A percentile compares a stretch with the other conserved stretches of the same genome.
phyloP scores from a whole-genome alignment of 306 rosid species.

The Calophaca sinica region DNA sequence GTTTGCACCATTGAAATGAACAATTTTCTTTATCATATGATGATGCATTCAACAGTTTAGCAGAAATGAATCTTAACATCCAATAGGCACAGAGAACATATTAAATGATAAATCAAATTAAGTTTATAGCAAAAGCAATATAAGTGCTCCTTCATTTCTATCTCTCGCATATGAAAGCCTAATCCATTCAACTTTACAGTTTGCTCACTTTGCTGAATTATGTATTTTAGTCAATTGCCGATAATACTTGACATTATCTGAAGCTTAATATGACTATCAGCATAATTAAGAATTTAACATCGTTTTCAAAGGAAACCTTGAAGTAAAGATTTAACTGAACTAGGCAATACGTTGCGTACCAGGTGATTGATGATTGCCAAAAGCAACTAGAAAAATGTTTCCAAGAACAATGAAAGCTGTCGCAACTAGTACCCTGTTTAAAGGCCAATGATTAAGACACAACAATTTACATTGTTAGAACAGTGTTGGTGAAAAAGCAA shows the following conservation, averaged over 20 bases:
- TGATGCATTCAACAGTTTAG: slow-evolving; percentile 19
- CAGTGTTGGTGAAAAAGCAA: background rate
- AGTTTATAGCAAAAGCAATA: slow-evolving; percentile 15
- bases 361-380: slow-evolving; percentile 99
- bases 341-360: slow-evolving; percentile 57
- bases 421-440: slow-evolving; percentile 89
- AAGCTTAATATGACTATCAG: slow-evolving; percentile 27
- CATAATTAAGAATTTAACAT: background rate
- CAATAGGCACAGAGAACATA: slow-evolving; percentile 19
- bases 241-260: background rate
- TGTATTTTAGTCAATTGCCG: slow-evolving; percentile 17
- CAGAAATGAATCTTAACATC: slow-evolving; percentile 2
- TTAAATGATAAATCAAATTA: slow-evolving; percentile 9
- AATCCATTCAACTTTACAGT: background rate
- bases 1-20: slow-evolving; percentile 30
- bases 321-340: slow-evolving; percentile 2
- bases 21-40: slow-evolving; percentile 8
- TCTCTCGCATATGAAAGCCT: background rate
- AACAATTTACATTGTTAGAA: slow-evolving; percentile 8
- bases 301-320: background rate
- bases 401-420: slow-evolving; percentile 97
- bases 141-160: slow-evolving; percentile 25
- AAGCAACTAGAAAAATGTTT: slow-evolving; percentile 89
- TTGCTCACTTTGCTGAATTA: background rate
- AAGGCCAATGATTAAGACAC: slow-evolving; percentile 36